phyloP scores from a whole-genome alignment of 139 green algal genomes.

The Deuterostichococcus epilithicus region DNA sequence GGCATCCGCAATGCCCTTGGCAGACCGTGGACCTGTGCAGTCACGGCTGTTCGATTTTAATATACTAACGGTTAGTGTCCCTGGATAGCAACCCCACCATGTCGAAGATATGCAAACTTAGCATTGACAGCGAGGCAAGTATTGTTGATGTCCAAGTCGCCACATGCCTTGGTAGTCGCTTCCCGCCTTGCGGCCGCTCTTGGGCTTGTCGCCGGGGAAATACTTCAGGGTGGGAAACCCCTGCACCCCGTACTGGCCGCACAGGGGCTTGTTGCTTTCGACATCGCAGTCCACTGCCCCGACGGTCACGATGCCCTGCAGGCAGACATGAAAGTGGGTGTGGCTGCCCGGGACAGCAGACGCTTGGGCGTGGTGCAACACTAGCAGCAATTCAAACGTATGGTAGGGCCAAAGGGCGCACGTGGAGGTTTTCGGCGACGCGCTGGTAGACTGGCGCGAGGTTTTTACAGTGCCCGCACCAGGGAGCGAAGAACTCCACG shows the following conservation, averaged over 20 bases:
- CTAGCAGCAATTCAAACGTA: background rate
- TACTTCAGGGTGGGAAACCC: slow-evolving; percentile 50
- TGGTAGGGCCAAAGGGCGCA: background rate
- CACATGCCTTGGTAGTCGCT: slow-evolving; percentile 16
- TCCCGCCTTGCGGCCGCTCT: slow-evolving; percentile 29
- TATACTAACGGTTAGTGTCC: no score
- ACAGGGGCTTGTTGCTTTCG: slow-evolving; percentile 26
- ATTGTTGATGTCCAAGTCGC: no score
- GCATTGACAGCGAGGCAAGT: background rate
- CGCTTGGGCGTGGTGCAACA: background rate
- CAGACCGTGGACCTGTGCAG: slow-evolving; percentile 10
- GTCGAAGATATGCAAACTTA: background rate
- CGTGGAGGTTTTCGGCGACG: slow-evolving; percentile 35
- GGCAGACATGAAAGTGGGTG: background rate
- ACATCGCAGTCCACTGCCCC: slow-evolving; percentile 39
- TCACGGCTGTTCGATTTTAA: no score
- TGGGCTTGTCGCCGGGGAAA: slow-evolving; percentile 13
- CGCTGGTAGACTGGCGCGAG: slow-evolving; percentile 29
- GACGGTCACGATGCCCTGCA: slow-evolving; percentile 24
- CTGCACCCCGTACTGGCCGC: slow-evolving; percentile 17
- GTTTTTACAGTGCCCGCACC: slow-evolving; percentile 37
- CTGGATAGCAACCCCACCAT: no score
- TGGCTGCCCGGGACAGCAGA: background rate
- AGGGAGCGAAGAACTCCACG: slow-evolving; percentile 22
- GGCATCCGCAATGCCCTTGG: slow-evolving; percentile 20